Evolutionary conservation across 2,329 filamentous ascomycete genomes (phyloP).

Genomic region (Aspergillus calidoustus): DNA sequence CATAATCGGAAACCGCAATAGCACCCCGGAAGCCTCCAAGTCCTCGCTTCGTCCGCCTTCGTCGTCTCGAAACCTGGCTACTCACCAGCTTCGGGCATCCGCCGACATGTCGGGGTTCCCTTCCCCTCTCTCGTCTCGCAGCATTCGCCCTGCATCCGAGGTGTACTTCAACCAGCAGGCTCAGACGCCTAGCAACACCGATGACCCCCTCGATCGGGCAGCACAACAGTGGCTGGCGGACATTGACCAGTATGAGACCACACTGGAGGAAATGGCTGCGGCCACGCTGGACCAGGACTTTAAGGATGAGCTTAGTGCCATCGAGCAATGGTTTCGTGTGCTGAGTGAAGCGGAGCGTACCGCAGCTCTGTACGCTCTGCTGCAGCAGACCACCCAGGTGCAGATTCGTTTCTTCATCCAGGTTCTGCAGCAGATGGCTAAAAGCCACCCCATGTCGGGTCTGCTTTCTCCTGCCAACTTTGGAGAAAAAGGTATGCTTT

Average conservation of each 20-base stretch:
- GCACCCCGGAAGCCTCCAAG: slow-evolving; percentile 88
- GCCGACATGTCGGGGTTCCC: slow-evolving; percentile 91
- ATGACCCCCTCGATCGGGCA: slow-evolving; percentile 90
- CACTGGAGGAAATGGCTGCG: slow-evolving; percentile 96
- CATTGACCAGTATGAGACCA: slow-evolving; percentile 99
- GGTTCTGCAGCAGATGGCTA: slow-evolving; percentile 98
- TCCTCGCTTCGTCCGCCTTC: slow-evolving; percentile 82
- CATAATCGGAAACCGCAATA: slow-evolving; percentile 85
- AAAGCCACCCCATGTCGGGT: slow-evolving; percentile 95
- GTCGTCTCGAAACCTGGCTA: slow-evolving; percentile 76
- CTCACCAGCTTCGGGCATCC: slow-evolving; percentile 88
- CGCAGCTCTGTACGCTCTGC: slow-evolving; percentile 88
- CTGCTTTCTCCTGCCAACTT: slow-evolving; percentile 94
- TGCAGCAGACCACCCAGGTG: slow-evolving; percentile 98
- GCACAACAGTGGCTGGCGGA: slow-evolving; percentile 99
- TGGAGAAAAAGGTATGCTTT: slow-evolving; percentile 77
- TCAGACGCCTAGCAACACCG: slow-evolving; percentile 68
- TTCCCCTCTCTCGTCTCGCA: slow-evolving; percentile 72
- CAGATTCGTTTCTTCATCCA: slow-evolving; percentile 99
- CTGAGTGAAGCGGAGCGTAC: slow-evolving; percentile 96
- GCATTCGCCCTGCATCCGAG: slow-evolving; percentile 90
- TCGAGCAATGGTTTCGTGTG: slow-evolving; percentile 99
- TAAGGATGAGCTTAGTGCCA: slow-evolving; percentile 97
- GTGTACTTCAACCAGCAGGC: slow-evolving; percentile 82
- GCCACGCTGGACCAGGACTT: slow-evolving; percentile 99